Evolutionary conservation across 2,329 filamentous ascomycete genomes (phyloP).

Genomic region (Parastagonospora nodorum): DNA sequence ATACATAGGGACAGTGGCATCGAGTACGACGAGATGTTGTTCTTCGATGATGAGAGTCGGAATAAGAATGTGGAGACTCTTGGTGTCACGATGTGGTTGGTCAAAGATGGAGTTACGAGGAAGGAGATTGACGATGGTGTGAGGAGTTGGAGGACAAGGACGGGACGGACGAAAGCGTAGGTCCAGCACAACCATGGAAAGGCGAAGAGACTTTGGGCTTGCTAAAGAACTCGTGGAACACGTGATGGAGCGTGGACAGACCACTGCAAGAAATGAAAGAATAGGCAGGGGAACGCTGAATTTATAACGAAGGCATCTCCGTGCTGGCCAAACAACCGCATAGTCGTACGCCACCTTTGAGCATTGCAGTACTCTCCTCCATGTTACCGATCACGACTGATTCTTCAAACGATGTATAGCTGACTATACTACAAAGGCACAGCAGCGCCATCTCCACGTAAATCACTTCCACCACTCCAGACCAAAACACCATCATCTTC

Average conservation of each 20-base stretch:
- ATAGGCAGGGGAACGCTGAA: too few species aligned
- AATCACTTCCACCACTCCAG: constrained; percentile 89
- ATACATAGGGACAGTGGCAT: constrained; percentile 74
- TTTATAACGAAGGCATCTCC: too few species aligned
- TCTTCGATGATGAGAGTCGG: constrained; percentile 90
- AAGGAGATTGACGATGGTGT: constrained; percentile 80
- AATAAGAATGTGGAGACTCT: constrained; percentile 82
- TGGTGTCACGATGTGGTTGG: constrained; percentile 83
- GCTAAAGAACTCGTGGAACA: too few species aligned
- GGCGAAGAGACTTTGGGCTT: too few species aligned
- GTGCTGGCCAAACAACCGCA: too few species aligned
- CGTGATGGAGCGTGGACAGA: too few species aligned
- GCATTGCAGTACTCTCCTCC: too few species aligned
- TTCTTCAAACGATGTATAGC: too few species aligned
- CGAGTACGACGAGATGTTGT: constrained; percentile 82
- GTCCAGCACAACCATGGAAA: background rate
- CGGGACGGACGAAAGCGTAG: constrained; percentile 51
- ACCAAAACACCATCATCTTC: constrained; percentile 75
- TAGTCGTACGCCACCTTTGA: too few species aligned
- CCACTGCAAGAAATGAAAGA: too few species aligned
- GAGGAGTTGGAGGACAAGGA: constrained; percentile 77
- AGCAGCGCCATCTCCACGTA: constrained; percentile 80
- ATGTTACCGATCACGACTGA: too few species aligned
- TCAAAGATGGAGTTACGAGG: constrained; percentile 77
- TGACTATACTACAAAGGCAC: constrained; percentile 49